Evolutionary conservation across 106 monocot genomes (phyloP), one percentile per base, ranked within the genome.

Genomic region (Allium fistulosum): DNA sequence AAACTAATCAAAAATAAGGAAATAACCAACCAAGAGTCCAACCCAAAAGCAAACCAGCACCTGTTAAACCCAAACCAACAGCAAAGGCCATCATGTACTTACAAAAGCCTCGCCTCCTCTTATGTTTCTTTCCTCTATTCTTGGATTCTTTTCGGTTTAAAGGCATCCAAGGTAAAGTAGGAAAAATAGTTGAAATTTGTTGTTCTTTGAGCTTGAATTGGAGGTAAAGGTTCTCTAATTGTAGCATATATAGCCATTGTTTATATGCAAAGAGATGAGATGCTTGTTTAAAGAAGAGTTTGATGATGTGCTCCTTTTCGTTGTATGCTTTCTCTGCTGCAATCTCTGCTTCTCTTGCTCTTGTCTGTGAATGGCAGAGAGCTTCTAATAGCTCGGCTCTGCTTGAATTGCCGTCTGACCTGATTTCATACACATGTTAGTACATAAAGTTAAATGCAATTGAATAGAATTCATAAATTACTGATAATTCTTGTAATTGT

Each of bases 211-310:
- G 67, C 71, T 67, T 86, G 55, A 88, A 84, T 74, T 88, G 91
- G 46, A 91, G 85, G 57, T 70, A 86, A 7, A 96, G 60, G 63
- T 68, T 88, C 76, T 96, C 95, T 16, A 91, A 59, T 72, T 96
- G 91, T 51, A 96, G 59, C 62, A 96, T 79, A 10, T 76, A 78
- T 46, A 96, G 17, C 95, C 95, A 96, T 48, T 96, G 91, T 67
- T 91, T 96, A 76, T 85, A 88, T 6, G 91, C 91, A 62, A 91
- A 91, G 7, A 97, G 84, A 69, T 92, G 84, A 0, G 96, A 97
- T 27, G 96, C 88, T 75, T 97, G 88, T 10, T 59, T 81, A 68
- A 97, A 84, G 14, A 97, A 69, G 62, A 97, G 84, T 68, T 84
- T 92, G 63, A 89, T 22, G 14, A 89, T 80, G 74, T 92, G 84